Base-by-base conservation (phyloP, 2,329 filamentous ascomycete species). In the Aschersonia sp. region DNA sequence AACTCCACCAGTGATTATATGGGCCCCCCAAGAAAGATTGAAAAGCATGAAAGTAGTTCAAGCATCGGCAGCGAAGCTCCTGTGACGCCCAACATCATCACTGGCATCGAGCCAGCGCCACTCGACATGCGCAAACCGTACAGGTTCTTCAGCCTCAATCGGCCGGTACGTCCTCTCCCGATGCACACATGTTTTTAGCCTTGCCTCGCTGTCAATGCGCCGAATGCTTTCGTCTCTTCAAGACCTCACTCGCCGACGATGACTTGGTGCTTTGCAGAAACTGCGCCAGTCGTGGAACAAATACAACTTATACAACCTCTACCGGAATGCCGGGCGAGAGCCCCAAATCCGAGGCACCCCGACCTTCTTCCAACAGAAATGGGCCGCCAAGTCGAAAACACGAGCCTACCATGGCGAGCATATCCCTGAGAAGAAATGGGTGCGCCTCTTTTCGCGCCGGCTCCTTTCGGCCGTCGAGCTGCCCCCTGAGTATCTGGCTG, bases 341-440 rank as follows among this genome's bases (percentile, higher is more conserved):
- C 52, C 58, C 5, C 53, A 55, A 30, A 57, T 61, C 32, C 59
- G 54, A 28, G 58, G 61, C 12, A 56, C 56, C 46, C 66, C 69
- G 52, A 96, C 89, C 43, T 94, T 92, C 70, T 98, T 94, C 76
- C 91, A 97, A 74, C 91, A 97, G 69, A 98, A 98, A 83, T 98
- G 91, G 91, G 67, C 69, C 1, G 86, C 91, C 59, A 98, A 98
- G 68, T 80, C 89, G 29, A 65, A 82, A 54, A 79, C 87, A 42
- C 82, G 92, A 55, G 82, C 77, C 53, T 98, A 97, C 67, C 92
- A 98, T 69, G 92, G 91, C 66, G 91, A 96, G 63, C 87, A 95
- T 61, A 83, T 98, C 56, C 81, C 83, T 54, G 92, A 98, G 71
- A 82, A 85, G 63, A 84, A 92, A 70, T 98, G 92, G 92, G 77